phyloP scores from a whole-genome alignment of 345 rosid genomes.

The Pistacia vera region DNA sequence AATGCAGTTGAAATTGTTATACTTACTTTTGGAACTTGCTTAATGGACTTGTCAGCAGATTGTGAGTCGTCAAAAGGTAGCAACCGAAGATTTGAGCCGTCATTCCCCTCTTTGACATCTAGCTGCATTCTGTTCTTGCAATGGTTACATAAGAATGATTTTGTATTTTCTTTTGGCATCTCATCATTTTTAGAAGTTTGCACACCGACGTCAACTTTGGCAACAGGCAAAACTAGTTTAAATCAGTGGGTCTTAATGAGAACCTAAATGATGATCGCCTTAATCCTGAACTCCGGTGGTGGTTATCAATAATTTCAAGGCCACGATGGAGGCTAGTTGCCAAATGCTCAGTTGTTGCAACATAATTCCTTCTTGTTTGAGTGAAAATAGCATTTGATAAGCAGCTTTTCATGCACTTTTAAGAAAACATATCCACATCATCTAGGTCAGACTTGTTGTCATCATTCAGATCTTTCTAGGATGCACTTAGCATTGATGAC shows the following conservation, averaged over 20 bases:
- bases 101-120: conserved; percentile 49
- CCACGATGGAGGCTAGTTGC: conserved; percentile 99
- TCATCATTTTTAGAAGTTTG: conserved; percentile 66
- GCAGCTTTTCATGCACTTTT: conserved; percentile 37
- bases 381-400: conserved; percentile 37
- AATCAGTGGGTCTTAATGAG: conserved; percentile 60
- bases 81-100: conserved; percentile 60
- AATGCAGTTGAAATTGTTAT: conserved; percentile 6
- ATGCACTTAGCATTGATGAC: conserved; percentile 73
- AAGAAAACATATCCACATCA: conserved; percentile 37
- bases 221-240: conserved; percentile 41
- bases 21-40: conserved; percentile 82
- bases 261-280: conserved; percentile 78
- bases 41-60: conserved; percentile 57
- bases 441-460: conserved; percentile 39
- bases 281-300: conserved; percentile 70
- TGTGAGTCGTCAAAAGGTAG: conserved; percentile 61
- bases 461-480: conserved; percentile 60
- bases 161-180: conserved; percentile 35
- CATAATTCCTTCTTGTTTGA: conserved; percentile 39
- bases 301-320: conserved; percentile 76
- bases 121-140: conserved; percentile 53
- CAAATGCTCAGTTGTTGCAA: conserved; percentile 63
- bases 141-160: conserved; percentile 53
- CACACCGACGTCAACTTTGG: conserved; percentile 82